phyloP scores from a whole-genome alignment of 192 early-diverging fungal genomes.

The Chytriomyces confervae region DNA sequence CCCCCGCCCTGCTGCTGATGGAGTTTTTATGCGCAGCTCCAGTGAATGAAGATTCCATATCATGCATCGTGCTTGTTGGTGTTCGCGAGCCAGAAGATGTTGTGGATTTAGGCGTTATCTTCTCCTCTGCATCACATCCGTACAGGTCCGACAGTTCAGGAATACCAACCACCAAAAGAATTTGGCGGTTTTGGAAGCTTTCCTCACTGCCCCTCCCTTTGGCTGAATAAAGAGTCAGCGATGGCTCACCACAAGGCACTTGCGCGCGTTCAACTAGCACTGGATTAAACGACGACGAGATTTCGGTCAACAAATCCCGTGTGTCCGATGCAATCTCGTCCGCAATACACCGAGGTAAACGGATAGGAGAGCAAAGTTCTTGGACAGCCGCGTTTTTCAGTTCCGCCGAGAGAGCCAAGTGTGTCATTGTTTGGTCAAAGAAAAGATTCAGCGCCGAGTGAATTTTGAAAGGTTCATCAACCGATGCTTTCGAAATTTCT shows the following conservation, averaged over 20 bases:
- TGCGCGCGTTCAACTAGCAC: slow-evolving; percentile 14
- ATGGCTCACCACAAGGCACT: neutral
- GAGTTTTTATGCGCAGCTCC: neutral
- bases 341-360: slow-evolving; percentile 37
- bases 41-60: neutral
- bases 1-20: slow-evolving; percentile 3
- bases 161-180: slow-evolving; percentile 23
- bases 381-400: slow-evolving; percentile 33
- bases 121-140: neutral
- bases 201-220: neutral
- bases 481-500: neutral
- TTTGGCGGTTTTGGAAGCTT: neutral
- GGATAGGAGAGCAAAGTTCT: slow-evolving; percentile 43
- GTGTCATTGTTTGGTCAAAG: slow-evolving; percentile 8
- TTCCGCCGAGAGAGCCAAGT: slow-evolving; percentile 23
- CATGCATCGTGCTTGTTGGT: neutral
- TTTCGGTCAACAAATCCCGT: slow-evolving; percentile 40
- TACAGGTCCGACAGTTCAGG: slow-evolving; percentile 18
- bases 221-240: neutral
- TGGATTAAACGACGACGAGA: slow-evolving; percentile 25
- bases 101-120: neutral
- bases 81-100: slow-evolving; percentile 1
- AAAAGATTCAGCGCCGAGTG: slow-evolving; percentile 20
- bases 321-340: slow-evolving; percentile 49
- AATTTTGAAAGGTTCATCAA: neutral